Evolutionary conservation across 495 filamentous ascomycete species (phyloP).

Genomic region (Sphaerosporella brunnea): DNA sequence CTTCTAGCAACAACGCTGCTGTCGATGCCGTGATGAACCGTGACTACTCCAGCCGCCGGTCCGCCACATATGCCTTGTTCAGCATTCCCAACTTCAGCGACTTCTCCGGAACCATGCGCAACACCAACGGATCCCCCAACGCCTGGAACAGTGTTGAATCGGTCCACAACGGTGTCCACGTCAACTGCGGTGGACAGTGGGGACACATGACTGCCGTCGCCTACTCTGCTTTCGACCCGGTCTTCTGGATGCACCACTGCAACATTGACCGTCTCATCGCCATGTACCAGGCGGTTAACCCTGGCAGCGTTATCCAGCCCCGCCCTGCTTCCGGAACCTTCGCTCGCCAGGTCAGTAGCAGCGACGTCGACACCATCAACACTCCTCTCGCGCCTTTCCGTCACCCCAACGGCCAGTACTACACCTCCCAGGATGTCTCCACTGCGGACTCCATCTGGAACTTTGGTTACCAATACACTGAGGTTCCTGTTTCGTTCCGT

Average conservation of each 20-base stretch:
- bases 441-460: slow-evolving; percentile 10
- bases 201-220: slow-evolving; percentile 27
- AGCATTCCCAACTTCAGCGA: slow-evolving; percentile 18
- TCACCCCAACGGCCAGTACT: slow-evolving; percentile 24
- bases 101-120: slow-evolving; percentile 12
- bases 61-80: slow-evolving; percentile 19
- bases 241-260: slow-evolving; percentile 28
- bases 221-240: slow-evolving; percentile 40
- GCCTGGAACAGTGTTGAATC: slow-evolving; percentile 8
- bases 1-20: slow-evolving; percentile 10
- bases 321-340: slow-evolving; percentile 22
- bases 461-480: slow-evolving; percentile 35
- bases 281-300: slow-evolving; percentile 57
- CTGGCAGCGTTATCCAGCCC: slow-evolving; percentile 37
- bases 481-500: slow-evolving; percentile 18
- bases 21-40: slow-evolving; percentile 12
- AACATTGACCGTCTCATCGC: slow-evolving; percentile 38
- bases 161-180: slow-evolving; percentile 11
- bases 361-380: slow-evolving; percentile 25
- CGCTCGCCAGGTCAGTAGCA: slow-evolving; percentile 10
- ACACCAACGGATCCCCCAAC: slow-evolving; percentile 1
- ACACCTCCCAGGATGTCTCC: slow-evolving; percentile 28
- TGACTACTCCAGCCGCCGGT: slow-evolving; percentile 9
- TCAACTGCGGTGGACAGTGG: slow-evolving; percentile 3
- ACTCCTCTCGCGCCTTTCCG: slow-evolving; percentile 34